Evolutionary conservation across 768 basidiomycete species (phyloP).

Genomic region (Kwoniella sp.): DNA sequence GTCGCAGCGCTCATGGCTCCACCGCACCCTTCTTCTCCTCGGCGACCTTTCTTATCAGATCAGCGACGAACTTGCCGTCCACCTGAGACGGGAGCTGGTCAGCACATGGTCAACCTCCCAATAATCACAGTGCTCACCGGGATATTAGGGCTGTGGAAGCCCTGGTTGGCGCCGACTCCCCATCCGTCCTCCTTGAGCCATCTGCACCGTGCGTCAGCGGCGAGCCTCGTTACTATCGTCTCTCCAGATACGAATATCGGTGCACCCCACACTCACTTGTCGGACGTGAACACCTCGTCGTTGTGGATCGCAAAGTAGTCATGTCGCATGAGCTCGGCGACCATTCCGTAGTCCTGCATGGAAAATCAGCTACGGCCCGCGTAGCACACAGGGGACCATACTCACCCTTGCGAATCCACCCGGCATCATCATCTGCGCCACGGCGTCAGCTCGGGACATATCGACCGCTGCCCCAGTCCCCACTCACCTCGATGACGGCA

Average conservation of each 20-base stretch:
- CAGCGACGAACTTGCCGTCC: slow-evolving; percentile 18
- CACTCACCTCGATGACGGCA: slow-evolving; percentile 34
- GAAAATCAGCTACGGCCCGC: not conserved
- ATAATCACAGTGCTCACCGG: slow-evolving; percentile 16
- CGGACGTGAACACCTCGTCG: slow-evolving; percentile 19
- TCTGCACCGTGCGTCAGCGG: too few relatives aligned
- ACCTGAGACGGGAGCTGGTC: not conserved
- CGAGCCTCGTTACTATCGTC: not conserved
- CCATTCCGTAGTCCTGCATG: slow-evolving; percentile 31
- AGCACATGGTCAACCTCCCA: not conserved
- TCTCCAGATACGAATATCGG: not conserved
- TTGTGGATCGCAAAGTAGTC: slow-evolving; percentile 38
- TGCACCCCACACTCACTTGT: slow-evolving; percentile 10
- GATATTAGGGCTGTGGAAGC: slow-evolving; percentile 18
- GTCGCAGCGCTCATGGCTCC: too few relatives aligned
- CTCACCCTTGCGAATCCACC: slow-evolving; percentile 38
- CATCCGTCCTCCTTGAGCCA: slow-evolving; percentile 23
- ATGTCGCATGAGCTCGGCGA: slow-evolving; percentile 35
- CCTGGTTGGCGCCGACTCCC: slow-evolving; percentile 13
- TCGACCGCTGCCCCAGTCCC: too few relatives aligned
- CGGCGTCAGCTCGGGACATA: too few relatives aligned
- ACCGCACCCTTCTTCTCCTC: slow-evolving; percentile 10
- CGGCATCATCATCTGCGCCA: slow-evolving; percentile 27
- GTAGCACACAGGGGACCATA: not conserved
- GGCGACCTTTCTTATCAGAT: slow-evolving; percentile 11